These are phyloP conservation scores for Musa troglodytarum DNA, from an alignment of 176 grass and related monocot species.

Conservation along the genomic window DNA sequence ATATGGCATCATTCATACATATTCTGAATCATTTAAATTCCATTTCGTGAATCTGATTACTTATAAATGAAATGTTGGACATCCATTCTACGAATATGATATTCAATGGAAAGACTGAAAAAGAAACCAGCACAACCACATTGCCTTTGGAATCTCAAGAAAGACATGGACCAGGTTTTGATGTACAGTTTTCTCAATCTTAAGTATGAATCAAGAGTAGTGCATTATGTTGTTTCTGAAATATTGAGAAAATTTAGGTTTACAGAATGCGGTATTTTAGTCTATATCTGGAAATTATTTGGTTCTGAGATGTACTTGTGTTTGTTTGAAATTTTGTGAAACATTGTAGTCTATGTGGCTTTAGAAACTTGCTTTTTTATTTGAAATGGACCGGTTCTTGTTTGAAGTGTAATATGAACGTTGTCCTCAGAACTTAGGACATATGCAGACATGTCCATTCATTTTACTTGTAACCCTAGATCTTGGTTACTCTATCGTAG, in stretches of 20 bases:
- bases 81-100: too few relatives aligned
- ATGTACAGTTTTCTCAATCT: background rate
- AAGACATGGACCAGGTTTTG: too few relatives aligned
- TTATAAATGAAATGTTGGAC: too few relatives aligned
- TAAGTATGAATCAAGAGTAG: background rate
- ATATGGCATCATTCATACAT: too few relatives aligned
- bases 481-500: background rate
- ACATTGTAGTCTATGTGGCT: background rate
- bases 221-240: too few relatives aligned
- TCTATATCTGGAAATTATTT: background rate
- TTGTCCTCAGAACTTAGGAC: background rate
- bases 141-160: too few relatives aligned
- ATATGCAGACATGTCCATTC: too few relatives aligned
- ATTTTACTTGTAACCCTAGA: background rate
- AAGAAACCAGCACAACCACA: too few relatives aligned
- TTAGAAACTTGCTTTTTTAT: background rate
- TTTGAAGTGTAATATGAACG: background rate
- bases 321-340: background rate
- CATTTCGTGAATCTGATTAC: too few relatives aligned
- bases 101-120: too few relatives aligned
- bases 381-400: background rate
- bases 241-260: background rate
- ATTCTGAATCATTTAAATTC: too few relatives aligned
- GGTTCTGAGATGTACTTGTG: background rate
- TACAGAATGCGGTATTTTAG: background rate